phyloP scores from a whole-genome alignment of 805 yeast genomes.

The Naumovozyma castellii region DNA sequence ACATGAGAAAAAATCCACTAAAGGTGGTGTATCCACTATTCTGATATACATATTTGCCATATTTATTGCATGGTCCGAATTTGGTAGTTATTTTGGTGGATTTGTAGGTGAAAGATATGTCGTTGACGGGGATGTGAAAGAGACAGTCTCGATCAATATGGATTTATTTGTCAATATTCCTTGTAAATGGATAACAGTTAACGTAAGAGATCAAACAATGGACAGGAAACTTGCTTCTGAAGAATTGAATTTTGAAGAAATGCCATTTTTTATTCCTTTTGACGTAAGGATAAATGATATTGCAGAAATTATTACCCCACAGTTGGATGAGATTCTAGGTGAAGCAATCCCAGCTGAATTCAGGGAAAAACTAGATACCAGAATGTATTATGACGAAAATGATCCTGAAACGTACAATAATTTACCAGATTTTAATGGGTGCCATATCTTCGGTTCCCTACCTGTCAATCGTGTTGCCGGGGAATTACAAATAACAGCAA shows the following conservation, averaged over 20 bases:
- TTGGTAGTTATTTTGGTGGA: slow-evolving; percentile 82
- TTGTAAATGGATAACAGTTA: slow-evolving; percentile 65
- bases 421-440: slow-evolving; percentile 51
- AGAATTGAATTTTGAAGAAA: slow-evolving; percentile 60
- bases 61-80: slow-evolving; percentile 70
- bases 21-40: slow-evolving; percentile 71
- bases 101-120: slow-evolving; percentile 64
- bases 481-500: slow-evolving; percentile 73
- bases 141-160: slow-evolving; percentile 57
- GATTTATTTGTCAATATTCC: slow-evolving; percentile 80
- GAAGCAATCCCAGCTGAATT: slow-evolving; percentile 62
- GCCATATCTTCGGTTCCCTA: slow-evolving; percentile 73
- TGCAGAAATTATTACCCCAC: slow-evolving; percentile 45
- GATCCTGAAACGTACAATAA: slow-evolving; percentile 30
- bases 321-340: slow-evolving; percentile 54
- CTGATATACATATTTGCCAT: slow-evolving; percentile 52
- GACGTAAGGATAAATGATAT: slow-evolving; percentile 39
- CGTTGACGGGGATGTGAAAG: slow-evolving; percentile 55
- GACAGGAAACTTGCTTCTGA: slow-evolving; percentile 77
- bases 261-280: slow-evolving; percentile 45
- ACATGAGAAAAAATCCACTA: slow-evolving; percentile 60
- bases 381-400: slow-evolving; percentile 15
- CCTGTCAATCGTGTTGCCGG: slow-evolving; percentile 84
- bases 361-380: slow-evolving; percentile 33
- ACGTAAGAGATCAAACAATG: slow-evolving; percentile 65